Base-by-base conservation (phyloP, 1,284 basidiomycete genomes). In the Fistulinella cinereoalba region DNA sequence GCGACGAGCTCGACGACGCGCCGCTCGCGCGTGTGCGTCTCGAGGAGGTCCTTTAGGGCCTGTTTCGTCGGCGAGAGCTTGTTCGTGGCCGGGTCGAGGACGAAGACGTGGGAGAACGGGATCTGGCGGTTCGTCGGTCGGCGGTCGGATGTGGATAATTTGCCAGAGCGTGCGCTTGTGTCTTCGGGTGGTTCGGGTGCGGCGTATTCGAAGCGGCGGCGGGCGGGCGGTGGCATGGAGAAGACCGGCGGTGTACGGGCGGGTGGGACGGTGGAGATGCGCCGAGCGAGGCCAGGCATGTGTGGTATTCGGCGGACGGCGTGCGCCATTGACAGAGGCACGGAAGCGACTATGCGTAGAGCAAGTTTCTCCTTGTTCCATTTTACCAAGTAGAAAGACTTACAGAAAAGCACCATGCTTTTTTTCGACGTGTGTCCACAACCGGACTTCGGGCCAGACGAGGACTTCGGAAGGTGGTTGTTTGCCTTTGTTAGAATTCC, bases 1-100 rank as follows among this genome's bases (percentile, higher is more conserved):
- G 63, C 55, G 31, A 84, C 73, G 39, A 85, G 73, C 56, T 81
- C 76, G 44, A 85, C 62, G 57, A 72, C 75, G 38, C 71, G 64
- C 3, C 58, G 60, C 57, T 79, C 61, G 10, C 37, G 34, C 29
- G n/a, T 16, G n/a, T n/a, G n/a, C 25, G 40, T 76, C 51, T 24
- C 64, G 51, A 25, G 61, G 56, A 56, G 83, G 61, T 37, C 82
- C 52, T n/a, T 64, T 55, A 38, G 52, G 15, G 24, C 79, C 60
- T 15, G 56, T 6, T 60, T 63, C 1, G 71, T 69, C 0, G 56
- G 50, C 0, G 61, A 62, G 10, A 79, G 71, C 15, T 65, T 68
- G 13, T 70, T 67, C n/a, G 74, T 77, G 40, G 71, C 65, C 2
- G 73, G 65, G 54, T 82, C 73, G 41, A 76, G 69, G 36, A 83